Conservation (phyloP, 2,329 filamentous ascomycete genomes). For the Coleophoma crateriformis region DNA sequence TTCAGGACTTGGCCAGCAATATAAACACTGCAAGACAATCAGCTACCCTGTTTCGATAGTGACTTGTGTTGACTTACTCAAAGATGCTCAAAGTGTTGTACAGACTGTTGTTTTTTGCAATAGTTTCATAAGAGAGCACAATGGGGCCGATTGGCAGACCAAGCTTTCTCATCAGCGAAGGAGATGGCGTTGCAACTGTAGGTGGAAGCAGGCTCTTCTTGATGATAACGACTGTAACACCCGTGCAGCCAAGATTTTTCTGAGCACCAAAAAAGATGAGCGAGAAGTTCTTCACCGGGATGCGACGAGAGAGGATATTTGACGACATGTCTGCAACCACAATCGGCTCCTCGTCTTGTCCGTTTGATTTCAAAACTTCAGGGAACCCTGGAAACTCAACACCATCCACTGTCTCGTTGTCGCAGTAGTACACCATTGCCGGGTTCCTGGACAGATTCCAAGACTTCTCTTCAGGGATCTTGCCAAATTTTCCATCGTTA, state of each 20-base stretch:
- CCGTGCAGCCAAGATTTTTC: slow-evolving; percentile 86
- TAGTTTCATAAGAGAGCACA: slow-evolving; percentile 76
- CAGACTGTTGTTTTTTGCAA: slow-evolving; percentile 88
- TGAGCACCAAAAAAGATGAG: slow-evolving; percentile 90
- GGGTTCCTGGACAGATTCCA: slow-evolving; percentile 69
- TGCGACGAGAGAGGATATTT: slow-evolving; percentile 79
- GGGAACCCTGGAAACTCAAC: slow-evolving; percentile 82
- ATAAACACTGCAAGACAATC: slow-evolving; percentile 56
- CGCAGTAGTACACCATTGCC: slow-evolving; percentile 77
- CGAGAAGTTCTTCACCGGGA: slow-evolving; percentile 75
- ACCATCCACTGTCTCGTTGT: slow-evolving; percentile 92
- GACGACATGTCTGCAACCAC: slow-evolving; percentile 92
- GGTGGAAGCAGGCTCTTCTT: slow-evolving; percentile 76
- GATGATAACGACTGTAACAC: slow-evolving; percentile 81
- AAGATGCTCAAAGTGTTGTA: slow-evolving; percentile 97
- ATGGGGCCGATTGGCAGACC: slow-evolving; percentile 73
- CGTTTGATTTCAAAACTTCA: slow-evolving; percentile 48
- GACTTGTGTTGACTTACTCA: slow-evolving; percentile 38
- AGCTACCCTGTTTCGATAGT: slow-evolving; percentile 1
- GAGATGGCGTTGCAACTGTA: slow-evolving; percentile 55
- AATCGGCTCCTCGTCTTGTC: slow-evolving; percentile 61
- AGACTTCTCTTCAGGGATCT: slow-evolving; percentile 68
- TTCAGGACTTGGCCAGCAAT: slow-evolving; percentile 86
- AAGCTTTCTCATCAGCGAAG: slow-evolving; percentile 66
- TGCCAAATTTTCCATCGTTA: slow-evolving; percentile 79